A percentile compares a stretch with the other conserved stretches of the same genome.
Conservation (phyloP, 164 flowering plant genomes). For the Vitis cinerea region DNA sequence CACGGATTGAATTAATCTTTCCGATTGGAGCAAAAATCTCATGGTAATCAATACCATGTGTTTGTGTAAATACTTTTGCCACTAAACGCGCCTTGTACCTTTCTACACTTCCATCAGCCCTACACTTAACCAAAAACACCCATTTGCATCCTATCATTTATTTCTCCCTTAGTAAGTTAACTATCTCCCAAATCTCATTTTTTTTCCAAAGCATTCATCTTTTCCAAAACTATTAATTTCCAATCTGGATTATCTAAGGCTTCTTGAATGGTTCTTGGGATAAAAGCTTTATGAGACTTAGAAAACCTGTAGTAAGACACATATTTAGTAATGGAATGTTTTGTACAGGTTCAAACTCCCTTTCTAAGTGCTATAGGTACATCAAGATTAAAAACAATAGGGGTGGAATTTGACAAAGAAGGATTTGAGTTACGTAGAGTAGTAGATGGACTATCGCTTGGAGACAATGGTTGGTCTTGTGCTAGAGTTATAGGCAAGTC, state of each 20-base stretch:
- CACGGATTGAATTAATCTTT: background rate
- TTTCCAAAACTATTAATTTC: background rate
- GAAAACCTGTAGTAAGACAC: too few relatives aligned
- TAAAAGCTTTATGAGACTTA: too few relatives aligned
- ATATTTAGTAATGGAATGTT: too few relatives aligned
- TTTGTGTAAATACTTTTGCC: too few relatives aligned
- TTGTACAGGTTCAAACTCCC: too few relatives aligned
- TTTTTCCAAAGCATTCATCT: background rate
- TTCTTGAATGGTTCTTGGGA: background rate
- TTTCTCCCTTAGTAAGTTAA: background rate
- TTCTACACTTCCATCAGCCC: background rate
- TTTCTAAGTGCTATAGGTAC: too few relatives aligned
- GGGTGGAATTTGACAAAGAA: background rate
- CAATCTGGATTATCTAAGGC: background rate
- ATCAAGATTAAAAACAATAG: background rate
- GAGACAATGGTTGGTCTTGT: too few relatives aligned
- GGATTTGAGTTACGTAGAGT: background rate
- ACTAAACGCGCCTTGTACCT: background rate
- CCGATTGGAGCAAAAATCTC: background rate
- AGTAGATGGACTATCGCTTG: background rate
- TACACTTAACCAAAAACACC: background rate
- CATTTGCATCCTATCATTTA: background rate
- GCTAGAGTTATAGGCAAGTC: too few relatives aligned
- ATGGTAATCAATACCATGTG: background rate
- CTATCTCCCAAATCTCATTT: background rate